Evolutionary conservation across 106 monocot species (phyloP).

Genomic region (Chionographis japonica): DNA sequence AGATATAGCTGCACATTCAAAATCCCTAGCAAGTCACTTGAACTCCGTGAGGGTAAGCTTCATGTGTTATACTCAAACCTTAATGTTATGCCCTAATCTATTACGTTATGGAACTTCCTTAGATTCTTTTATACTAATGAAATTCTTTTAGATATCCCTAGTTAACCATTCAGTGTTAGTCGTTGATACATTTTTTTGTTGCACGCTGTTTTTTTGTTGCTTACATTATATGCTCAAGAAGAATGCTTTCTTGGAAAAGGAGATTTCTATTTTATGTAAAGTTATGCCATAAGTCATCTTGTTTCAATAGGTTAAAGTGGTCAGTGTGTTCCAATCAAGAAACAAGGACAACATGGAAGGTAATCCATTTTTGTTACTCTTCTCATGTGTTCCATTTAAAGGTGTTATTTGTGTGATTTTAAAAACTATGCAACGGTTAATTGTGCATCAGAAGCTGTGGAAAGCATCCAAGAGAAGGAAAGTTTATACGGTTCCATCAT

Average conservation of each 20-base stretch:
- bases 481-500: conserved; percentile 78
- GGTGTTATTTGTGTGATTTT: background rate
- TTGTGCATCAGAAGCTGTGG: conserved; percentile 20
- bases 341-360: conserved; percentile 44
- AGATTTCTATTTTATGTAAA: too few species aligned
- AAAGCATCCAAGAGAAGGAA: conserved; percentile 35
- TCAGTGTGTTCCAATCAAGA: conserved; percentile 44
- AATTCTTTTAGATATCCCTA: too few species aligned
- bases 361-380: conserved; percentile 16
- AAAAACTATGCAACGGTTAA: background rate
- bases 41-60: conserved; percentile 57
- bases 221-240: too few species aligned
- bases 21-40: conserved; percentile 38
- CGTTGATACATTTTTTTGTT: too few species aligned
- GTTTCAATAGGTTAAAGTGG: conserved; percentile 63
- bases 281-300: background rate
- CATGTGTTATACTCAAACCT: background rate
- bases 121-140: background rate
- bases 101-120: background rate
- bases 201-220: too few species aligned
- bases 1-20: conserved; percentile 46
- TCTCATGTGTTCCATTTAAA: background rate
- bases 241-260: too few species aligned
- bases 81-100: background rate
- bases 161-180: too few species aligned